Conservation (phyloP, 2,329 filamentous ascomycete species). For the Coniochaeta sp. region DNA sequence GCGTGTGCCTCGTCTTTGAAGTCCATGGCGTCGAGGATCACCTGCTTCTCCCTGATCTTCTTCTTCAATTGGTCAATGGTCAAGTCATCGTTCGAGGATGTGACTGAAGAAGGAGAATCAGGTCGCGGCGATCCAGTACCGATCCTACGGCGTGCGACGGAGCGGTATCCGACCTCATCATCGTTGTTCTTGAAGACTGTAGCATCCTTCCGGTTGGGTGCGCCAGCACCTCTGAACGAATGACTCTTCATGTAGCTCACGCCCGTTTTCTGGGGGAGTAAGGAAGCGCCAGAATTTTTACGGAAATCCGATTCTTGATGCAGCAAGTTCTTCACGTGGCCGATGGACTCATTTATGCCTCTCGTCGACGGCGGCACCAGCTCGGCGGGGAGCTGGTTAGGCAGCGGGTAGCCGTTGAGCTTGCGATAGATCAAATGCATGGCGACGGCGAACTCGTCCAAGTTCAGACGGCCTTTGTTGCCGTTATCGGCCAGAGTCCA, state of each 20-base stretch:
- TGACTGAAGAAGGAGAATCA: conserved; percentile 60
- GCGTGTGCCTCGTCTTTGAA: conserved; percentile 85
- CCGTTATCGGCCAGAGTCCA: conserved; percentile 94
- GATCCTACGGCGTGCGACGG: conserved; percentile 81
- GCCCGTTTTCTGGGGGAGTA: conserved; percentile 94
- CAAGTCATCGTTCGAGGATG: conserved; percentile 67
- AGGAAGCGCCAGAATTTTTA: conserved; percentile 80
- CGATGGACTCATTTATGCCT: conserved; percentile 88
- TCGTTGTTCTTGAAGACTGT: conserved; percentile 97
- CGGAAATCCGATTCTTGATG: conserved; percentile 83
- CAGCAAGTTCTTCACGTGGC: conserved; percentile 83
- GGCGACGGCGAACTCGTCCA: conserved; percentile 95
- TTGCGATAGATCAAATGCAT: conserved; percentile 99
- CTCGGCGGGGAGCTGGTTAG: conserved; percentile 80
- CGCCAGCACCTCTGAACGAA: conserved; percentile 67
- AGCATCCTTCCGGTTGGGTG: conserved; percentile 74
- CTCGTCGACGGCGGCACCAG: conserved; percentile 90
- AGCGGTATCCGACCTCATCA: conserved; percentile 84
- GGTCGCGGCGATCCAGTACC: conserved; percentile 73
- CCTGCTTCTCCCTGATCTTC: conserved; percentile 87
- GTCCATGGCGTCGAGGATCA: conserved; percentile 91
- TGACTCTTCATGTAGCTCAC: conserved; percentile 96
- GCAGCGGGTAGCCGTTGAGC: conserved; percentile 90
- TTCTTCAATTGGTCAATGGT: conserved; percentile 84
- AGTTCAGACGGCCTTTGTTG: conserved; percentile 87